Evolutionary conservation across 306 rosid genomes (phyloP), one percentile per base, ranked within the genome.

Genomic region (Vigna reflexopilosa): DNA sequence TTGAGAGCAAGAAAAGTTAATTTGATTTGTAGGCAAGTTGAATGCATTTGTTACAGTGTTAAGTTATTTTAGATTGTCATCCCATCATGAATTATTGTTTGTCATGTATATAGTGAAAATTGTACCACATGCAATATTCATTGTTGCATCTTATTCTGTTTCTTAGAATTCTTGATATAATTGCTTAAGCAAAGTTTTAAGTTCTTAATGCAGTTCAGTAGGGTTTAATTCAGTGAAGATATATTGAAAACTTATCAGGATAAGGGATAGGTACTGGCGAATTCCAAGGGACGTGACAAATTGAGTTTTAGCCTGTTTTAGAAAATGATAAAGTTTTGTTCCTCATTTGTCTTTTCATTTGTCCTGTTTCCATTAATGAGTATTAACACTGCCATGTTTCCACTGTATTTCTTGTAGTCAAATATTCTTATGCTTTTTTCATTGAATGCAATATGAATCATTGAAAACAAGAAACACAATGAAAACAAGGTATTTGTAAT

Each of bases 91-190:
- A 34, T 34, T 34, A 6, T 36, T 9, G 42, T 36, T 36, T 36
- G 2, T 36, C 7, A 36, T 36, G 42, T 6, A 36, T 36, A 34
- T 34, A 1, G 1, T 10, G 63, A 20, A 57, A 57, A 57, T 57
- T 57, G 4, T 9, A 57, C 15, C n/a, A 3, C 11, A 24, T 11
- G 5, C 6, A 57, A 24, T 26, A 4, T 0, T 38, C 26, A 40
- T 19, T 47, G 15, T 78, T 7, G 55, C 64, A 58, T 70, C 36
- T 61, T 36, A 4, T 15, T 38, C 67, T 63, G 12, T 51, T 79
- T 57, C 66, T 61, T 11, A 48, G 15, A 58, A 36, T 36, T 70
- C 38, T 40, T 58, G 14, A 20, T 58, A 36, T 22, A 4, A 44
- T 67, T 12, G 70, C 16, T 62, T 24, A 62, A 62, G 16, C 49